Percentiles rank a stretch among this genome's conserved stretches.
Evolutionary conservation across 441 rosid genomes (phyloP).

Genomic region (Hypseocharis bilobata): DNA sequence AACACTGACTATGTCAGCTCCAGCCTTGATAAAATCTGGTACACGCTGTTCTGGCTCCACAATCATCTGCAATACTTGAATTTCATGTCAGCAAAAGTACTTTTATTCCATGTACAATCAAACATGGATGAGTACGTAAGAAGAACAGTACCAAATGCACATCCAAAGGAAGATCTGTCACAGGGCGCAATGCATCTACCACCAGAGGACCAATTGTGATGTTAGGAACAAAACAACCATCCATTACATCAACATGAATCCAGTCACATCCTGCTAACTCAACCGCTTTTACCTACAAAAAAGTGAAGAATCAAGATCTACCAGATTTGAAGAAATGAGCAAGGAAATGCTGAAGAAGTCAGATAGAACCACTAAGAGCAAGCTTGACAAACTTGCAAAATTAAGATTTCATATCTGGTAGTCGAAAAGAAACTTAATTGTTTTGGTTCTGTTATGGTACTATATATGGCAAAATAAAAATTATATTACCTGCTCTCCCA

Average conservation of each 20-base stretch:
- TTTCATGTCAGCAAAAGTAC: conserved; percentile 17
- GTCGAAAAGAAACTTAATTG: neutral
- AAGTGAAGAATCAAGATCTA: conserved; percentile 21
- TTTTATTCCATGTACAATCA: neutral
- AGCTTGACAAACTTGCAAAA: neutral
- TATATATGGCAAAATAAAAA: conserved; percentile 12
- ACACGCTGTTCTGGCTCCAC: conserved; percentile 86
- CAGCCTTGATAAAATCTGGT: conserved; percentile 87
- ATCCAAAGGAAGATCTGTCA: conserved; percentile 92
- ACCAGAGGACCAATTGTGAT: conserved; percentile 94
- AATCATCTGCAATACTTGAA: conserved; percentile 57
- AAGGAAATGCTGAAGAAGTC: neutral
- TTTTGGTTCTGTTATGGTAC: neutral
- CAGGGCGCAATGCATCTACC: conserved; percentile 89
- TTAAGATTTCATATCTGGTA: neutral
- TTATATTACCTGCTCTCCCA: conserved; percentile 69
- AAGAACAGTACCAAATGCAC: conserved; percentile 70
- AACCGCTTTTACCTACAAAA: conserved; percentile 74
- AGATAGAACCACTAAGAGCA: neutral
- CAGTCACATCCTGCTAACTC: conserved; percentile 97
- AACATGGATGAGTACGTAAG: conserved; percentile 3
- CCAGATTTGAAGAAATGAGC: neutral
- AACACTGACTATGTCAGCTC: conserved; percentile 89
- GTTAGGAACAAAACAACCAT: conserved; percentile 95
- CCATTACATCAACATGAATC: conserved; percentile 98